Percentiles rank a stretch among this genome's conserved stretches.
Evolutionary conservation across 345 rosid species (phyloP).

Genomic region (Kernera saxatilis): DNA sequence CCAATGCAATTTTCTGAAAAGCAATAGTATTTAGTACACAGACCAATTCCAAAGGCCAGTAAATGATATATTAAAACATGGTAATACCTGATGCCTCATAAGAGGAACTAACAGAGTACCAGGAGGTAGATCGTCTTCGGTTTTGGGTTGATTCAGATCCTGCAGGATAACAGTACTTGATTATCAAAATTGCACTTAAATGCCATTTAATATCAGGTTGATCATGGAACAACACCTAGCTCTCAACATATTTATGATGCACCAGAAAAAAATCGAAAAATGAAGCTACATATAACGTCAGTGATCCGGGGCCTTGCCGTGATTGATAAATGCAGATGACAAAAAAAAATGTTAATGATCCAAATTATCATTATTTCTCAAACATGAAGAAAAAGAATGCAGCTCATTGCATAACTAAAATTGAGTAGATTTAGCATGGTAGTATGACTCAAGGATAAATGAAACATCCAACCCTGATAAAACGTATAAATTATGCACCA

Average conservation of each 20-base stretch:
- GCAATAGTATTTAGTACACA: conserved; percentile 12
- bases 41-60: conserved; percentile 8
- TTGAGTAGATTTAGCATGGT: neutral
- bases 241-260: neutral
- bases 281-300: neutral
- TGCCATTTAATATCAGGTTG: neutral
- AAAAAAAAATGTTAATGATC: too few relatives aligned
- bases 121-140: conserved; percentile 59
- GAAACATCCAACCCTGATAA: neutral
- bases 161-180: conserved; percentile 25
- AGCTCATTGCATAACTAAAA: neutral
- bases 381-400: conserved; percentile 2
- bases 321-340: too few relatives aligned
- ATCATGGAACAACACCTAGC: neutral
- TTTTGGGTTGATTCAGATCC: conserved; percentile 81
- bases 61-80: conserved; percentile 12
- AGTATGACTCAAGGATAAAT: conserved; percentile 2
- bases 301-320: too few relatives aligned
- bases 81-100: conserved; percentile 91
- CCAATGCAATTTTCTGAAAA: conserved; percentile 89
- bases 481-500: neutral
- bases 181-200: neutral
- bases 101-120: conserved; percentile 82
- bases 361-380: neutral
- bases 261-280: neutral